Conservation (phyloP, 2,329 filamentous ascomycete species). For the Ceratocystiopsis sp. region DNA sequence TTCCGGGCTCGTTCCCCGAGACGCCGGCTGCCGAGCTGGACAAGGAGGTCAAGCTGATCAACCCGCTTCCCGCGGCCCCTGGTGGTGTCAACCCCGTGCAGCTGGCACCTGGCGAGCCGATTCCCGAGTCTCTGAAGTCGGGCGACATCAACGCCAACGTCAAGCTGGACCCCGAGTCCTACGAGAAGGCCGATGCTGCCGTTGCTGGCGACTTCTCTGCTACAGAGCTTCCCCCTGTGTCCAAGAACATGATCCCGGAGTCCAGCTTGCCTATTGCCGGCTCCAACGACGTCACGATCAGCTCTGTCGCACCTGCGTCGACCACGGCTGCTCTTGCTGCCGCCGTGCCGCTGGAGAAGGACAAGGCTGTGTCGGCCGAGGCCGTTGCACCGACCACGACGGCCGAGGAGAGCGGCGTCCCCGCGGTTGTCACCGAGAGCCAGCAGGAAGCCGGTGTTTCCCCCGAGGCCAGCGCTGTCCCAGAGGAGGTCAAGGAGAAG, state of each 20-base stretch:
- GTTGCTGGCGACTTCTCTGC: conserved; percentile 28
- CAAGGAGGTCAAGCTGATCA: conserved; percentile 35
- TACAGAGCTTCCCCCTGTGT: conserved; percentile 35
- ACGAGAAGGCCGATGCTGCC: conserved; percentile 61
- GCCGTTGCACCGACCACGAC: background rate
- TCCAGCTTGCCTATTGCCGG: conserved; percentile 54
- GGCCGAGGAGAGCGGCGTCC: conserved; percentile 12
- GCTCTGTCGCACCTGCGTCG: conserved; percentile 33
- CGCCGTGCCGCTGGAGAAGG: conserved; percentile 41
- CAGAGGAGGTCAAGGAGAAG: conserved; percentile 54
- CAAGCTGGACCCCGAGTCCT: conserved; percentile 67
- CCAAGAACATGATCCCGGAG: conserved; percentile 58
- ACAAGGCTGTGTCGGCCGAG: conserved; percentile 19
- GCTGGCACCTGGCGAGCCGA: conserved; percentile 62
- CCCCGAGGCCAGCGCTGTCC: conserved; percentile 51
- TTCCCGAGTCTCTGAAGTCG: conserved; percentile 51
- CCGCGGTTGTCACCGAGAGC: conserved; percentile 52
- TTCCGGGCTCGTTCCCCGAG: conserved; percentile 27
- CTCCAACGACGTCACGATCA: conserved; percentile 28
- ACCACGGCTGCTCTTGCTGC: conserved; percentile 56
- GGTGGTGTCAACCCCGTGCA: conserved; percentile 63
- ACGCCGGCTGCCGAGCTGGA: conserved; percentile 33
- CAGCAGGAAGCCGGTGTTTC: conserved; percentile 46
- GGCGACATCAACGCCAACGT: conserved; percentile 57
- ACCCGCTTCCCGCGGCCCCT: conserved; percentile 44